Evolutionary conservation across 352 stramenopile genomes (phyloP), one percentile per base, ranked within the genome.

Genomic region (Halophytophthora batemanensis): DNA sequence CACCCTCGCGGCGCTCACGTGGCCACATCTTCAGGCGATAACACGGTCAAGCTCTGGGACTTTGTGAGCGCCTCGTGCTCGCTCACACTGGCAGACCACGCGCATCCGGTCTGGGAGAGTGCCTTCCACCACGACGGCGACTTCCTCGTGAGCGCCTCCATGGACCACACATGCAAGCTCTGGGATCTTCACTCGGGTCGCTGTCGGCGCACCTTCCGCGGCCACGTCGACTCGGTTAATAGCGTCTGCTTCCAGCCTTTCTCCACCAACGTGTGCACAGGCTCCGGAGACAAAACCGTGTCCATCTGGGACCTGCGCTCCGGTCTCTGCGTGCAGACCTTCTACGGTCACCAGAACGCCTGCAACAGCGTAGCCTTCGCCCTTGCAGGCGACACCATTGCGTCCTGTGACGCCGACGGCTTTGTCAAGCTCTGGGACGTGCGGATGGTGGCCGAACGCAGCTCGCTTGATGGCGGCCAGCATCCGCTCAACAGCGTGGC

Each of bases 361-460:
- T 91, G 82, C 59, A 98, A 98, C 71, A 85, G 80, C 49, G 86
- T 98, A 17, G 66, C 71, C 45, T 90, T 97, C 47, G 85, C 79
- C 14, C 69, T 96, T 34, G 69, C 75, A 33, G 91, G 93, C 23
- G 92, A 98, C 60, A 73, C 74, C 18, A 92, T 98, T 33, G 90
- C 76, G 14, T 97, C 88, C 12, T 97, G 87, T 56, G 92, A 98
- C 57, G 91, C 93, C 10, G 93, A 98, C 61, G 92, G 93, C 10
- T 87, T 97, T 51, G 84, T 97, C 53, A 98, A 97, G 60, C 69
- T 98, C 28, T 98, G 94, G 94, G 94, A 98, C 59, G 87, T 98
- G 40, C 87, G 92, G 40, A 98, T 97, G 88, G 91, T 98, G 25
- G 82, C 89, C 21, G 92, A 98, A 71, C 71, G 91, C 6, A 72